These are phyloP conservation scores for Pichia sporocuriosa DNA, from an alignment of 805 yeast genomes.

Conservation along the genomic window DNA sequence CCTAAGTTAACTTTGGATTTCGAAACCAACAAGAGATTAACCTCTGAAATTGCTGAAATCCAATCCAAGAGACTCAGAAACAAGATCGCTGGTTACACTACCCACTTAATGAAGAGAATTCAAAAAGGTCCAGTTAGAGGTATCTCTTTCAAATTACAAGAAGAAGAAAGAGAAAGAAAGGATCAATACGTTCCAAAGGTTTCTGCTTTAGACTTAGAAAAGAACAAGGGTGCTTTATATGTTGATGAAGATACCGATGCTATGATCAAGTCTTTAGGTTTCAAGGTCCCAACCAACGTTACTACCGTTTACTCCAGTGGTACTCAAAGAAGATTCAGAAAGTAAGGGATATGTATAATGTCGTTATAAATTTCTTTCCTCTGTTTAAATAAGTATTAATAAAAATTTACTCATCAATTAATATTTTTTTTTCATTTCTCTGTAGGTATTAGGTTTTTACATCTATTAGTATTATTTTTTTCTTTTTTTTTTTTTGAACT, in stretches of 20 bases:
- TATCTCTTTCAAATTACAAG: constrained; percentile 99
- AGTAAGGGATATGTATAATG: constrained; percentile 41
- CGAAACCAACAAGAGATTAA: constrained; percentile 99
- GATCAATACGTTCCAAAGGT: constrained; percentile 99
- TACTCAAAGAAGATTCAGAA: constrained; percentile 80
- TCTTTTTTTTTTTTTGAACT: too few relatives aligned
- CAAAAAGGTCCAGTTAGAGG: constrained; percentile 99
- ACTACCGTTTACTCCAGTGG: constrained; percentile 84
- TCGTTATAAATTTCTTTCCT: background rate
- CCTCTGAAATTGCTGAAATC: constrained; percentile 96
- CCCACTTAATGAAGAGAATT: constrained; percentile 99
- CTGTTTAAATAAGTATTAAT: constrained; percentile 8
- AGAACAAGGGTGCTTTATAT: constrained; percentile 92
- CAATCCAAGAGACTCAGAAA: constrained; percentile 99
- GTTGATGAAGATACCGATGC: constrained; percentile 96
- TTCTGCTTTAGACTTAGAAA: constrained; percentile 97
- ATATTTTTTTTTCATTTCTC: too few relatives aligned
- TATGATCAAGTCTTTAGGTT: constrained; percentile 89
- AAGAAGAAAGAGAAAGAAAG: constrained; percentile 99
- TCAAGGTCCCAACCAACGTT: constrained; percentile 80
- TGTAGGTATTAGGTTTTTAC: too few relatives aligned
- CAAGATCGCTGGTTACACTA: constrained; percentile 99
- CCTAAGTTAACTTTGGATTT: constrained; percentile 99
- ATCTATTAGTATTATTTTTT: too few relatives aligned
- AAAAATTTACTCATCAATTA: constrained; percentile 1